A percentile compares a stretch with the other conserved stretches of the same genome.
Conservation (phyloP, 1,284 basidiomycete genomes). For the Ustilago cynodontis region DNA sequence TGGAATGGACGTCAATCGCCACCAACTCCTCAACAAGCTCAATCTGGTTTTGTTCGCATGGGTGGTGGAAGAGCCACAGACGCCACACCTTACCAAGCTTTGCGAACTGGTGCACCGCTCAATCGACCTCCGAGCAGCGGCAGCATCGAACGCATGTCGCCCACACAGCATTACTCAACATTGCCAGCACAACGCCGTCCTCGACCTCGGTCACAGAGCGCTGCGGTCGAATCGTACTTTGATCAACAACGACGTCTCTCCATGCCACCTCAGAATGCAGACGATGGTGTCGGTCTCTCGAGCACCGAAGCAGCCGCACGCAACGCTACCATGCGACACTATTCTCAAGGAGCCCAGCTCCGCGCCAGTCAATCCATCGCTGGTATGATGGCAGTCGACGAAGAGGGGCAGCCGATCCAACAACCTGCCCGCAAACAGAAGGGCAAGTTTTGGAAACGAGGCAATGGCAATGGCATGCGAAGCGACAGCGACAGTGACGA, state of each 20-base stretch:
- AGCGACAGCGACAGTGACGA: conserved; percentile 41
- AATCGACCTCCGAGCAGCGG: conserved; percentile 26
- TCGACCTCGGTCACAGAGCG: conserved; percentile 38
- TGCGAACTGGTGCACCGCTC: conserved; percentile 12
- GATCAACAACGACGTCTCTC: conserved; percentile 23
- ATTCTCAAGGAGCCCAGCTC: conserved; percentile 41
- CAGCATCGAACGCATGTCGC: conserved; percentile 35
- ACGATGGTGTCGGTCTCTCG: conserved; percentile 26
- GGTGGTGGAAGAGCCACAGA: conserved; percentile 60
- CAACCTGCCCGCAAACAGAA: conserved; percentile 22
- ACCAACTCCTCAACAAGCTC: conserved; percentile 21
- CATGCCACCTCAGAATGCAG: conserved; percentile 13
- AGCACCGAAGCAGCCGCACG: conserved; percentile 46
- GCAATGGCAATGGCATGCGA: conserved; percentile 14
- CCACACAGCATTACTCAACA: conserved; percentile 24
- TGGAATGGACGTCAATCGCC: conserved; percentile 36
- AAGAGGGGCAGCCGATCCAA: conserved; percentile 42
- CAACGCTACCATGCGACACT: conserved; percentile 36
- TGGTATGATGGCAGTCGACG: conserved; percentile 52
- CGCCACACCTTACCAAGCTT: conserved; percentile 47
- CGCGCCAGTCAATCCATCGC: conserved; percentile 44
- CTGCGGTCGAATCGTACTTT: conserved; percentile 36
- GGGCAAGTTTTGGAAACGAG: conserved; percentile 49
- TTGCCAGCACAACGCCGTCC: conserved; percentile 27
- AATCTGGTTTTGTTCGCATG: conserved; percentile 58